Percentiles rank a stretch among this genome's conserved stretches.
Conservation (phyloP, 2,329 filamentous ascomycete species). For the Pseudogymnoascus sp. region DNA sequence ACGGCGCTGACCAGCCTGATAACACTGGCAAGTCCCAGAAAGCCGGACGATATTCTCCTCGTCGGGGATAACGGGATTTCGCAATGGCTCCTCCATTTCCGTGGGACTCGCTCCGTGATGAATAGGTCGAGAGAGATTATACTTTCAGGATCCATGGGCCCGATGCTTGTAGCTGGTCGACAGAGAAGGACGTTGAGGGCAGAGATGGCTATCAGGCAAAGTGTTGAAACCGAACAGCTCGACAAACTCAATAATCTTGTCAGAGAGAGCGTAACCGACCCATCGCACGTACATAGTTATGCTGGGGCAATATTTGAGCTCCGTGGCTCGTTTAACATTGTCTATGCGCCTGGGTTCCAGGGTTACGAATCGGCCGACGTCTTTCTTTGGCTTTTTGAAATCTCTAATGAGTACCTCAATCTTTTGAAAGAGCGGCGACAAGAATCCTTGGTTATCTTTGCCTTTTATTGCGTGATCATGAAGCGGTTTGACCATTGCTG, state of each 20-base stretch:
- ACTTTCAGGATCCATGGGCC: constrained; percentile 17
- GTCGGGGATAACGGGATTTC: constrained; percentile 28
- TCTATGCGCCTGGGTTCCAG: constrained; percentile 14
- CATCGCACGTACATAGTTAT: constrained; percentile 23
- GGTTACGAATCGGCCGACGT: constrained; percentile 31
- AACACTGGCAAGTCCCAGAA: constrained; percentile 29
- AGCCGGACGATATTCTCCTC: constrained; percentile 30
- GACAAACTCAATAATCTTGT: constrained; percentile 18
- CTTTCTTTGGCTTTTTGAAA: constrained; percentile 33
- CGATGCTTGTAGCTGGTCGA: constrained; percentile 25
- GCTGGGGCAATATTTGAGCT: constrained; percentile 28
- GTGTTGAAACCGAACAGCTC: constrained; percentile 14
- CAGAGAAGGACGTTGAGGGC: constrained; percentile 15
- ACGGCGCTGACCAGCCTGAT: constrained; percentile 32
- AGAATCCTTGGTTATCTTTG: constrained; percentile 30
- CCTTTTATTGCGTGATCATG: constrained; percentile 29
- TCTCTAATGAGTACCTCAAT: constrained; percentile 30
- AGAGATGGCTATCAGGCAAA: constrained; percentile 5
- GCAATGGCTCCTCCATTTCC: constrained; percentile 32
- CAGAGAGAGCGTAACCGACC: constrained; percentile 16
- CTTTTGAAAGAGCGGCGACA: constrained; percentile 29
- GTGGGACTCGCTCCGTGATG: constrained; percentile 30
- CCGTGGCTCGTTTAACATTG: constrained; percentile 25
- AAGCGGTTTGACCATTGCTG: constrained; percentile 28
- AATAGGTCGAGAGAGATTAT: constrained; percentile 21